These are phyloP conservation scores for Scenedesmus sp. DNA, from an alignment of 163 green algal genomes.

Conservation along the genomic window DNA sequence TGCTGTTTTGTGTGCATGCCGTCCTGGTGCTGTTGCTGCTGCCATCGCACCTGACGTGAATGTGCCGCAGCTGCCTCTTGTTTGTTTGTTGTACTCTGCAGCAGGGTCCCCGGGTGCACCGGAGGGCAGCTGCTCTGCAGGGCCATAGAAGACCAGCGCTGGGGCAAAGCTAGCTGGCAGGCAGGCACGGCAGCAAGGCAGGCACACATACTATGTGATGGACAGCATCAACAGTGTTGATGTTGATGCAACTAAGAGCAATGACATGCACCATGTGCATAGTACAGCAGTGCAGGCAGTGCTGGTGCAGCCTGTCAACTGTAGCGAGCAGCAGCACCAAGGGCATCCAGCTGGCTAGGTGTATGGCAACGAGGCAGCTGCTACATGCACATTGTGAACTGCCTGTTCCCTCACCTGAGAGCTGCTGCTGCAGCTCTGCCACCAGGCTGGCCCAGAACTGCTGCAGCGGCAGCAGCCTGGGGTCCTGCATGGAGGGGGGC, in stretches of 20 bases:
- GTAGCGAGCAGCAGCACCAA: too few relatives aligned
- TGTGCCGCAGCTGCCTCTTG: background rate
- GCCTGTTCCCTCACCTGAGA: background rate
- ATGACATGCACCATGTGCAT: background rate
- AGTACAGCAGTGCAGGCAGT: too few relatives aligned
- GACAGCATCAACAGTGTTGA: background rate
- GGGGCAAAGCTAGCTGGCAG: constrained; percentile 26
- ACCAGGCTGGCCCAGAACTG: constrained; percentile 29
- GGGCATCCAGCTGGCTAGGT: too few relatives aligned
- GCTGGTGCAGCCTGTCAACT: too few relatives aligned
- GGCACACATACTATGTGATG: too few relatives aligned
- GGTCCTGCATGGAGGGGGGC: background rate
- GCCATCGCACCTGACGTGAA: constrained; percentile 18
- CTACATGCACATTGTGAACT: too few relatives aligned
- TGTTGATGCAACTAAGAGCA: background rate
- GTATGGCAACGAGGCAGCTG: too few relatives aligned
- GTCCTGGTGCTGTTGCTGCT: background rate
- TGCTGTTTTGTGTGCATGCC: too few relatives aligned
- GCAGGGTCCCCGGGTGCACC: constrained; percentile 40
- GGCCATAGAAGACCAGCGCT: constrained; percentile 31
- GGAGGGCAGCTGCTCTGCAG: constrained; percentile 34
- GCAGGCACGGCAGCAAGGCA: background rate
- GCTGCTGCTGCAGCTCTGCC: constrained; percentile 37
- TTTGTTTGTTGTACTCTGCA: constrained; percentile 12
- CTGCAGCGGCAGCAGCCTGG: constrained; percentile 25